Evolutionary conservation across 805 yeast species (phyloP), one percentile per base, ranked within the genome.

Genomic region (Pichia insulana): DNA sequence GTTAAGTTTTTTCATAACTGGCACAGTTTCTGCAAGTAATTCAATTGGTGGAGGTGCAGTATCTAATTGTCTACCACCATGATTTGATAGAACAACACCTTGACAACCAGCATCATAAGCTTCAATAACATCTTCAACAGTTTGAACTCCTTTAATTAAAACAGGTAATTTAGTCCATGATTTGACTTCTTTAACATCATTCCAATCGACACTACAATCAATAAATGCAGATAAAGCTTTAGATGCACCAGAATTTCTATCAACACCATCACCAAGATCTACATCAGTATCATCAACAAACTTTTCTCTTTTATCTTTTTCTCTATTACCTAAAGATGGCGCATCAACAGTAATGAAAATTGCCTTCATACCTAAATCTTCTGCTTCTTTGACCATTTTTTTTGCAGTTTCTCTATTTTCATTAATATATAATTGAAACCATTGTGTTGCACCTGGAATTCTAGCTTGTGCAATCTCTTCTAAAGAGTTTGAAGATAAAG

Each of bases 321-420:
- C 97, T 52, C 97, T 76, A 49, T 92, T 76, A 12, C 97, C 97
- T 34, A 88, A 69, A 47, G 83, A 82, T 7, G 96, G 96, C 0
- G 96, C 95, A 67, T 88, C 96, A 7, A 86, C 95, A 0, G 97
- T 88, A 50, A 88, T 76, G 56, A 87, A 87, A 28, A 88, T 67
- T 3, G 92, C 96, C 53, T 80, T 80, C 59, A 84, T 71, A 1
- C 95, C 94, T 42, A 83, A 65, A 39, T 65, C 56, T 58, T 83
- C 89, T 13, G 87, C 92, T 52, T 80, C 79, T 52, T 71, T 69
- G n/a, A 88, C 76, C 49, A 82, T 67, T 27, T 70, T 63, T 40
- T 68, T 66, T 28, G 88, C 74, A 41, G 78, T 67, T n/a, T 71
- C 69, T 40, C 92, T 71, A 60, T 87, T 89, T 15, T 80, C 67